Base-by-base conservation (phyloP, 2,329 filamentous ascomycete species). In the Neofusicoccum cordaticola region DNA sequence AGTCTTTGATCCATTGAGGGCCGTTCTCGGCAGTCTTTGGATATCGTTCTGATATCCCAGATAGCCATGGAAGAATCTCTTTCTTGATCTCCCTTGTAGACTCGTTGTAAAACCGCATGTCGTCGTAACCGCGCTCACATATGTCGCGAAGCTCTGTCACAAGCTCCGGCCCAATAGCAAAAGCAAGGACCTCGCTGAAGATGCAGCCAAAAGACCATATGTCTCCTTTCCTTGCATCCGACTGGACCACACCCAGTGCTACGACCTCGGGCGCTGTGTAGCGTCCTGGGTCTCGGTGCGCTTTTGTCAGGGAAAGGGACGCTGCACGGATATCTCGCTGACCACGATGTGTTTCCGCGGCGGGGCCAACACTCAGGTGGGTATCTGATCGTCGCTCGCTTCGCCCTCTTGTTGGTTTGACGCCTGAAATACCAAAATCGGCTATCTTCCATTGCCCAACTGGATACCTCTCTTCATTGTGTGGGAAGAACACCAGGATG, bases 161-260 rank as follows among this genome's bases (percentile, higher is more conserved):
- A 9, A 48, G n/a, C 17, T 9, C 51, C 19, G 42, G 50, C 15
- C 60, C 42, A 17, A 63, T 37, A 2, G 57, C 51, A 45, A 63
- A 66, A 17, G 48, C 35, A 11, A 66, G 58, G 5, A 66, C 64
- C 52, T 66, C 64, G 15, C 41, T 22, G 31, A 65, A 62, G 13
- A 65, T 65, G 31, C 66, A 67, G 4, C 62, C 66, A 39, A 65
- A 67, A 1, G 66, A 63, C 66, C 66, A 67, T n/a, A 67, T 67
- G 27, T 67, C 66, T 7, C 63, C 66, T 62, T 56, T 62, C 34
- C 63, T 52, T 35, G 58, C 66, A 41, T 48, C 45, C 17, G 27
- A 9, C 13, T 48, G 45, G 27, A 22, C 45, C 5, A 27, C 12
- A 8, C 17, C 45, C 7, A 22, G 45, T 8, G 9, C 45, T 11